These are phyloP conservation scores for Umbelopsis isabellina DNA, from an alignment of 192 early-diverging fungal species.

Conservation along the genomic window DNA sequence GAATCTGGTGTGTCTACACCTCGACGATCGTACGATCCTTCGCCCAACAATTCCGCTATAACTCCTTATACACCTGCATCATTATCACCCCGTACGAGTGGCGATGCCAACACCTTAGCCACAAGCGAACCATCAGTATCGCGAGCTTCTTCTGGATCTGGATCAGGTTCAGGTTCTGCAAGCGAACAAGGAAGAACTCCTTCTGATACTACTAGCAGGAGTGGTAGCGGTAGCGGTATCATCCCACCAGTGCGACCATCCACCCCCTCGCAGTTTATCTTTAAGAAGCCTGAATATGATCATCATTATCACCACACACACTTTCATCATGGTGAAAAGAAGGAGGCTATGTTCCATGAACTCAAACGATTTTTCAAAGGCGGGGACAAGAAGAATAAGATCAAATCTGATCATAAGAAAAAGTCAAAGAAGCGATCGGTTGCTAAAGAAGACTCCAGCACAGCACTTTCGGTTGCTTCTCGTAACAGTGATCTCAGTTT, in stretches of 20 bases:
- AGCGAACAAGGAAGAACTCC: not conserved
- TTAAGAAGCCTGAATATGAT: slow-evolving; percentile 44
- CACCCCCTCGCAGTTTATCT: slow-evolving; percentile 45
- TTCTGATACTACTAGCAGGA: not conserved
- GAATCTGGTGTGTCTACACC: slow-evolving; percentile 10
- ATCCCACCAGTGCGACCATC: slow-evolving; percentile 27
- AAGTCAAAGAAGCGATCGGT: slow-evolving; percentile 15
- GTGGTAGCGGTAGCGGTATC: slow-evolving; percentile 13
- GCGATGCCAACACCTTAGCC: slow-evolving; percentile 1
- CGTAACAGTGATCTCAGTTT: slow-evolving; percentile 32
- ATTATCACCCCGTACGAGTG: slow-evolving; percentile 37
- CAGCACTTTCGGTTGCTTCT: not conserved
- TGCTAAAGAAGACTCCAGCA: not conserved
- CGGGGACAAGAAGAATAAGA: slow-evolving; percentile 8
- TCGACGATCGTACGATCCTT: not conserved
- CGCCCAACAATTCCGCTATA: slow-evolving; percentile 14
- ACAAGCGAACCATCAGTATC: slow-evolving; percentile 8
- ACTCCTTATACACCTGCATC: slow-evolving; percentile 37
- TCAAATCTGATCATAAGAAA: slow-evolving; percentile 16
- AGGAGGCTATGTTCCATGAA: slow-evolving; percentile 48
- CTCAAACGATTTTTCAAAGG: slow-evolving; percentile 55
- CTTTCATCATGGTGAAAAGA: slow-evolving; percentile 43
- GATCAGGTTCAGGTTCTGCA: not conserved
- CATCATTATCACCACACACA: slow-evolving; percentile 43
- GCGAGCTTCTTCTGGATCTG: not conserved